These are phyloP conservation scores for Phytophthora crassamura DNA, from an alignment of 352 stramenopile species.

Conservation along the genomic window DNA sequence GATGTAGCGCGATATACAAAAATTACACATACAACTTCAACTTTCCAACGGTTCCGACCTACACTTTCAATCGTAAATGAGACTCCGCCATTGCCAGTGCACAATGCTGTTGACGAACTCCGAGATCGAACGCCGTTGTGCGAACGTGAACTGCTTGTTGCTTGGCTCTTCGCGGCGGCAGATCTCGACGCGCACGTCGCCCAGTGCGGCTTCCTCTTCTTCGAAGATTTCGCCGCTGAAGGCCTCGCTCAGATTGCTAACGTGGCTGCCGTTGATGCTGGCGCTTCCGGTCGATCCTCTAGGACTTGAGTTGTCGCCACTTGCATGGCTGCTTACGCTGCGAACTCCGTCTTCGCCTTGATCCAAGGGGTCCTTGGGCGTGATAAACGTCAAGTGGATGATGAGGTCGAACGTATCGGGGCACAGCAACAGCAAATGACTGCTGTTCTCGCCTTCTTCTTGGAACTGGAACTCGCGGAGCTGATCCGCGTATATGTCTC, in stretches of 20 bases:
- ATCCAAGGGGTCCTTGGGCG: constrained; percentile 29
- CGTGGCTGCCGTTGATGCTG: constrained; percentile 27
- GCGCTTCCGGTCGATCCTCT: constrained; percentile 19
- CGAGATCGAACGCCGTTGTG: constrained; percentile 81
- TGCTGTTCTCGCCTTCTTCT: constrained; percentile 69
- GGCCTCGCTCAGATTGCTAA: constrained; percentile 24
- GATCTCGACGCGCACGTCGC: constrained; percentile 74
- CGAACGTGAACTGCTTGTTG: constrained; percentile 82
- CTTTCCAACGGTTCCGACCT: constrained; percentile 28
- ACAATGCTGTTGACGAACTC: constrained; percentile 91
- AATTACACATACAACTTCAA: constrained; percentile 37
- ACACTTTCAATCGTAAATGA: constrained; percentile 81
- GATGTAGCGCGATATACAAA: not conserved
- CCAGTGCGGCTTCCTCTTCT: constrained; percentile 6
- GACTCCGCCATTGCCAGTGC: constrained; percentile 88
- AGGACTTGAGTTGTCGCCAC: constrained; percentile 20
- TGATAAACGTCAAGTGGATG: constrained; percentile 85
- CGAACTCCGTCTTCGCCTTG: constrained; percentile 10
- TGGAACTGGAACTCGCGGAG: constrained; percentile 89
- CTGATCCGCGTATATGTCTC: constrained; percentile 79
- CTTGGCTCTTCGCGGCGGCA: constrained; percentile 83
- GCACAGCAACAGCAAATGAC: constrained; percentile 83
- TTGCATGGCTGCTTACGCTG: constrained; percentile 26
- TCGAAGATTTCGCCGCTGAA: constrained; percentile 46
- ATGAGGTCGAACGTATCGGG: constrained; percentile 86